Percentiles rank a stretch among this genome's conserved stretches.
Evolutionary conservation across 2,329 filamentous ascomycete species (phyloP).

Genomic region (Coniosporium tulheliwenetii): DNA sequence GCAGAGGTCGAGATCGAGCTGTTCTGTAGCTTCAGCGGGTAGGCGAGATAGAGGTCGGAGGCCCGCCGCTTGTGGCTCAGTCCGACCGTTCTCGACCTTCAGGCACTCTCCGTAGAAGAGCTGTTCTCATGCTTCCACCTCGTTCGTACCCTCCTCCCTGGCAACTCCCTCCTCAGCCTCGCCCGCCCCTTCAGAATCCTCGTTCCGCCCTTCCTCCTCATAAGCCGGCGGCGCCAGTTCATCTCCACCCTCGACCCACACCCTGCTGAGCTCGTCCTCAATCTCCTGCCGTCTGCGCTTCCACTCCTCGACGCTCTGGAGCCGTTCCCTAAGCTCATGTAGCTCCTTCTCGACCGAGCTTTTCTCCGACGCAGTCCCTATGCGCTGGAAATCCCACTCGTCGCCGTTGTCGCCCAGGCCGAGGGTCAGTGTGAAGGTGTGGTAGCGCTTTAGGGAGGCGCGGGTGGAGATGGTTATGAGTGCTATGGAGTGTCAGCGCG

Average conservation of each 20-base stretch:
- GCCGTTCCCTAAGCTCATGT: conserved; percentile 62
- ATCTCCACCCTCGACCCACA: conserved; percentile 37
- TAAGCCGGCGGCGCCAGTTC: conserved; percentile 22
- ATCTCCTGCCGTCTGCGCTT: conserved; percentile 65
- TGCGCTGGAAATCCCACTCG: conserved; percentile 84
- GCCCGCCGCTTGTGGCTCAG: no score
- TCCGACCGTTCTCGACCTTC: no score
- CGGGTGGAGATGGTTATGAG: conserved; percentile 92
- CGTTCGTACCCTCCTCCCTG: no score
- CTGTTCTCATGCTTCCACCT: no score
- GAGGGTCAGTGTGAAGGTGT: conserved; percentile 78
- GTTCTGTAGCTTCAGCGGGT: no score
- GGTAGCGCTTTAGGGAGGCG: conserved; percentile 87
- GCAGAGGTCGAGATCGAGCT: no score
- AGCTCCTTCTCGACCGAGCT: conserved; percentile 85
- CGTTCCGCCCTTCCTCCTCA: conserved; percentile 6
- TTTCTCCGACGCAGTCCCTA: conserved; percentile 87
- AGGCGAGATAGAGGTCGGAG: no score
- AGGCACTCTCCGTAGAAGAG: no score
- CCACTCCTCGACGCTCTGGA: conserved; percentile 74
- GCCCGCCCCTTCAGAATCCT: background rate
- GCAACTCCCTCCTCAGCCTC: no score
- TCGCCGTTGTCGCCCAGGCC: conserved; percentile 68
- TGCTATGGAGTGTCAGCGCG: conserved; percentile 30
- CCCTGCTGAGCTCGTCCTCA: conserved; percentile 58